Conservation (phyloP, 2,329 filamentous ascomycete genomes). For the Aureobasidium melanogenum region DNA sequence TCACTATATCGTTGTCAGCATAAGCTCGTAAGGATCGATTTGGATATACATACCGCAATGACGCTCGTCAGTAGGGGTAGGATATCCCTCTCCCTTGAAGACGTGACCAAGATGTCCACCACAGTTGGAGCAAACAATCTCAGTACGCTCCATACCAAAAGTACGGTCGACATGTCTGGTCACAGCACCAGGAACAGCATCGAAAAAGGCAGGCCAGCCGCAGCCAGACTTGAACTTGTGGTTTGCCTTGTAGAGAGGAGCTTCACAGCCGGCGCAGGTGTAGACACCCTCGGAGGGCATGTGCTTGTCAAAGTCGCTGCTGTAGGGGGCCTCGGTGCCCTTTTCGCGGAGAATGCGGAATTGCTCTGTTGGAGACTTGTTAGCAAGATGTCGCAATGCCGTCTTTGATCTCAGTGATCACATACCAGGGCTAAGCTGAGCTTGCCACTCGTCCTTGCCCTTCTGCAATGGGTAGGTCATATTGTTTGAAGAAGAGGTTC, state of each 20-base stretch:
- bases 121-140: constrained; percentile 92
- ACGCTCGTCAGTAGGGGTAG: constrained; percentile 84
- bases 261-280: constrained; percentile 74
- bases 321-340: constrained; percentile 75
- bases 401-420: background rate
- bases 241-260: constrained; percentile 82
- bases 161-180: constrained; percentile 67
- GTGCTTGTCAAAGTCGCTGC: constrained; percentile 84
- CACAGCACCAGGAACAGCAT: constrained; percentile 86
- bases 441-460: constrained; percentile 77
- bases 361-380: constrained; percentile 58
- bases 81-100: constrained; percentile 79
- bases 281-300: constrained; percentile 69
- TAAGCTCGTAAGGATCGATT: background rate
- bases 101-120: constrained; percentile 88
- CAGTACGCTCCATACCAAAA: constrained; percentile 76
- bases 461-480: constrained; percentile 77
- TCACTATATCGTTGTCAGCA: constrained; percentile 39
- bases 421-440: constrained; percentile 64
- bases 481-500: constrained; percentile 46
- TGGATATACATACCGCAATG: constrained; percentile 55
- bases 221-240: constrained; percentile 97
- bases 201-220: constrained; percentile 97
- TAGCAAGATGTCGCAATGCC: background rate
- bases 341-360: constrained; percentile 89